Base-by-base conservation (phyloP, 2,329 filamentous ascomycete species). In the Teratosphaeria viscida region DNA sequence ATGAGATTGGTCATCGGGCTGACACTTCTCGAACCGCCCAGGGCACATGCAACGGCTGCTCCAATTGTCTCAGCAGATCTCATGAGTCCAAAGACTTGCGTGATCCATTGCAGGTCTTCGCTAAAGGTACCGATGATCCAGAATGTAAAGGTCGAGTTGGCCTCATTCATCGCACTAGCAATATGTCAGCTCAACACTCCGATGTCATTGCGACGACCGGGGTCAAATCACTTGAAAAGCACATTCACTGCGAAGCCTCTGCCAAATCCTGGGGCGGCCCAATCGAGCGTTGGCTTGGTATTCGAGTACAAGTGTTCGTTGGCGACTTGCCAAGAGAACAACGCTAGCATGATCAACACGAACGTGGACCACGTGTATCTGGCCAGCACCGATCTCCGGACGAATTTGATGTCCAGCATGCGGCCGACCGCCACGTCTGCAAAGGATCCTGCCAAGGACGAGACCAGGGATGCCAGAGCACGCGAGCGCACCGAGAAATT, bases 271-370 rank as follows among this genome's bases (percentile, higher is more conserved):
- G 74, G 63, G 62, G 79, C 79, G 0, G 69, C 67, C 88, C 87
- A 90, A 70, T 90, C 88, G 64, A 83, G 86, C 0, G 78, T 81
- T 0, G 86, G 86, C 23, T 77, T 74, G 0, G 80, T 81, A 11
- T 71, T n/a, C 77, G 77, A 49, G 23, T 49, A 49, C 10, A 23
- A 10, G 70, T 84, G 90, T 34, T 81, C 76, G 0, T 85, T 85
- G 0, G 77, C 85, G 0, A 86, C 86, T 65, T 88, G 85, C 0
- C 43, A 49, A 16, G 43, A 49, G 19, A 49, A 49, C 43, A 87
- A 65, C 0, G 78, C 74, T 16, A 80, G 75, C 52, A 86, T 71
- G 1, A 89, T 77, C 0, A 89, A 74, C 1, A 90, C 72, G 60
- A 88, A 89, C 34, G 81, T 79, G 49, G 43, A 49, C 43, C 43